Percentiles rank a stretch among this genome's conserved stretches.
phyloP scores from a whole-genome alignment of 2,329 filamentous ascomycete species.

The Cordyceps javanica region DNA sequence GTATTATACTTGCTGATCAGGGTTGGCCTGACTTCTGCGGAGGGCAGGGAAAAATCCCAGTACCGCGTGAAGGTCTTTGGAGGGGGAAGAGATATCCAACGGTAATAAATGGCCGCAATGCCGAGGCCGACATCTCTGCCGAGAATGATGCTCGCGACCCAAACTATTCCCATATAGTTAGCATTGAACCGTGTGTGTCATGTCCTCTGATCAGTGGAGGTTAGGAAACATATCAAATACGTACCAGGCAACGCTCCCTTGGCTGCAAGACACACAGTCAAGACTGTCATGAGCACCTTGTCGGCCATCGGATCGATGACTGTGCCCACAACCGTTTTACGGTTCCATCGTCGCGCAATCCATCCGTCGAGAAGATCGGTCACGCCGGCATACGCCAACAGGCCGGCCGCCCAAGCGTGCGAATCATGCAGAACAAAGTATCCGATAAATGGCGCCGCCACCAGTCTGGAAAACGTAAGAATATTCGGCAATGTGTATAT shows the following conservation, averaged over 20 bases:
- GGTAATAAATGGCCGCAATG: slow-evolving; percentile 86
- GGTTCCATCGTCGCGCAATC: slow-evolving; percentile 81
- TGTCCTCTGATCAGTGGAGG: too few relatives aligned
- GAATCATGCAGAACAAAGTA: slow-evolving; percentile 83
- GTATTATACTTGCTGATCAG: slow-evolving; percentile 91
- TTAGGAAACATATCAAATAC: slow-evolving; percentile 23
- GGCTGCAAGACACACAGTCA: slow-evolving; percentile 77
- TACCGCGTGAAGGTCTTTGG: slow-evolving; percentile 90
- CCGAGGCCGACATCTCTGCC: slow-evolving; percentile 80
- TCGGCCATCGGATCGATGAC: slow-evolving; percentile 97
- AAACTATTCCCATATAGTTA: slow-evolving; percentile 45
- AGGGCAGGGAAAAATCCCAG: slow-evolving; percentile 94
- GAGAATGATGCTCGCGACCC: slow-evolving; percentile 84
- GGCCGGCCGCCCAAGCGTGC: slow-evolving; percentile 67
- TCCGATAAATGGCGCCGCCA: slow-evolving; percentile 77
- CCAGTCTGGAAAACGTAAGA: slow-evolving; percentile 78
- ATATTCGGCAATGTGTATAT: slow-evolving; percentile 97
- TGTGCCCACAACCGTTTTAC: slow-evolving; percentile 89
- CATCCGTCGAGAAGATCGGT: slow-evolving; percentile 92
- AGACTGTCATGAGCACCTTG: slow-evolving; percentile 89
- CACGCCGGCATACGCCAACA: slow-evolving; percentile 89
- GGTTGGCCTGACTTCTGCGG: slow-evolving; percentile 76
- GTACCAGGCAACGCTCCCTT: slow-evolving; percentile 75
- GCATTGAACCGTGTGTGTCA: too few relatives aligned
- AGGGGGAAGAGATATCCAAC: slow-evolving; percentile 87